Evolutionary conservation across 495 filamentous ascomycete genomes (phyloP), one percentile per base, ranked within the genome.

Genomic region (Lasiosphaeria hispida): DNA sequence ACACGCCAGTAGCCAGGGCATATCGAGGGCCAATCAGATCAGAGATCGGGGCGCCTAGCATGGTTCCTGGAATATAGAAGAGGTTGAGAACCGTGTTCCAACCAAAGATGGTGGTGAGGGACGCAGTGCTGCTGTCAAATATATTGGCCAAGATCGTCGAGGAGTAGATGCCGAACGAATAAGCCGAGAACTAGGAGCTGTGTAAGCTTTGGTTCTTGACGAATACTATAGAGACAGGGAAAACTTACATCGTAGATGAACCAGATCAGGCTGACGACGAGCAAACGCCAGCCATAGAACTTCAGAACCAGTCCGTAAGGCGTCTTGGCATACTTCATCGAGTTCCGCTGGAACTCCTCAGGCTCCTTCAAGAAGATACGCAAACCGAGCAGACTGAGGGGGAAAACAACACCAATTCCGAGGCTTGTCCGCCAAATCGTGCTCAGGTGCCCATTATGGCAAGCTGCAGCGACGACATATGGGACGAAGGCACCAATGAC

Each of bases 1-100:
- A 63, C 19, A 92, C 87, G 33, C 87, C 88, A 23, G 83, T 63
- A 13, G 82, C 84, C 0, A 96, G 77, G 7, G 86, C 86, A 57
- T 83, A 80, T 37, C 84, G 83, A 0, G 92, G 92, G 0, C 92
- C 92, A 13, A 94, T 65, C 70, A 78, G 81, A 71, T 96, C 92
- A 49, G 84, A 86, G 5, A 86, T 67, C 44, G 86, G 85, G 1
- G 88, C 85, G n/a, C 92, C 92, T 14, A 84, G 67, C 55, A 89
- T 79, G 34, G 88, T 87, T 0, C 92, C 92, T 0, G 92, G 92
- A 49, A 96, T 82, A 75, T 94, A 91, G 69, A 96, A 96, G 23
- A 88, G 66, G 68, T 92, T 92, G 75, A 92, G 83, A 37, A 96
- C 76, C 1, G 87, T 91, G 58, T 87, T 89, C 89, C 91, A 96